Evolutionary conservation across 1,284 basidiomycete species (phyloP).

Genomic region (Papiliotrema flavescens): DNA sequence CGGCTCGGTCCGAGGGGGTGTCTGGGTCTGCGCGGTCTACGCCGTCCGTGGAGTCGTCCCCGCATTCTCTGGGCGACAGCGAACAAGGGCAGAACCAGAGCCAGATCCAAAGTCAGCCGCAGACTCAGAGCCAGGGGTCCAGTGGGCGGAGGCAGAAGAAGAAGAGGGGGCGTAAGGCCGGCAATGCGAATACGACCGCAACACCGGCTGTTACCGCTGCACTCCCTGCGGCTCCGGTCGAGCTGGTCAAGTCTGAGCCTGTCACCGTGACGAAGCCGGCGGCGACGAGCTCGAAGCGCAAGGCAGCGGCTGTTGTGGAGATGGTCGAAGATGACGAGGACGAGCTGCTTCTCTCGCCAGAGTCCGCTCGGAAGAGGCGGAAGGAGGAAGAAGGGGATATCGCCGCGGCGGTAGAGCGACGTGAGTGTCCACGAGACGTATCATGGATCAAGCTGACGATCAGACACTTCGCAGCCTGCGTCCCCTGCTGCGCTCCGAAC

Average conservation of each 20-base stretch:
- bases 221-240: too few relatives aligned
- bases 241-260: not conserved
- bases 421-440: not conserved
- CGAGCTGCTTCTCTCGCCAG: constrained; percentile 27
- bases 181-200: too few relatives aligned
- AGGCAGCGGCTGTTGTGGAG: not conserved
- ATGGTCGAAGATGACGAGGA: constrained; percentile 16
- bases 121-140: too few relatives aligned
- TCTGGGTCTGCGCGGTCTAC: too few relatives aligned
- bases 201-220: too few relatives aligned
- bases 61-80: too few relatives aligned
- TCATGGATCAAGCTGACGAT: not conserved
- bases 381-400: constrained; percentile 24
- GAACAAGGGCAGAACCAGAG: too few relatives aligned
- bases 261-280: not conserved
- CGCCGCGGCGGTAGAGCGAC: not conserved
- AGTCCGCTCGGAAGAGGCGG: constrained; percentile 17
- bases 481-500: not conserved
- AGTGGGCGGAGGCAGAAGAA: too few relatives aligned
- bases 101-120: too few relatives aligned
- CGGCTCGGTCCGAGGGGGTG: not conserved
- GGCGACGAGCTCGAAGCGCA: not conserved
- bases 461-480: not conserved
- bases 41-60: too few relatives aligned
- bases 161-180: too few relatives aligned